Conservation (phyloP, 2,329 filamentous ascomycete genomes). For the Aspergillus versicolor region DNA sequence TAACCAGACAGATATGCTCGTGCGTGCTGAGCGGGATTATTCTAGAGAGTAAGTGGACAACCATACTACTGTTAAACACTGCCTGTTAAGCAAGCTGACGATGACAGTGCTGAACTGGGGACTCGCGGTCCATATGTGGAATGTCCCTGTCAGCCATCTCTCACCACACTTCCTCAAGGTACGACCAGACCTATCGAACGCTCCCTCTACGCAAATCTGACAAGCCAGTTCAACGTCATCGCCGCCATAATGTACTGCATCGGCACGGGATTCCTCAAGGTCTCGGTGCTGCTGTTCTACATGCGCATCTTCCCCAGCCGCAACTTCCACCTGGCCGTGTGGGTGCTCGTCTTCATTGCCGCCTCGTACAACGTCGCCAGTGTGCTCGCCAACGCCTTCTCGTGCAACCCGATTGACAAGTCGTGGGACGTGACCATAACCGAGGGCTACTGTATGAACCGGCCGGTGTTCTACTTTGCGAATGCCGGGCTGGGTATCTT, state of each 20-base stretch:
- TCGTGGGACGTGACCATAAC: slow-evolving; percentile 25
- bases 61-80: not conserved
- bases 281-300: slow-evolving; percentile 32
- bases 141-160: slow-evolving; percentile 20
- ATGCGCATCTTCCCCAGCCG: slow-evolving; percentile 30
- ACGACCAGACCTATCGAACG: not conserved
- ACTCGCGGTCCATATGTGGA: slow-evolving; percentile 30
- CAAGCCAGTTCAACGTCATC: slow-evolving; percentile 24
- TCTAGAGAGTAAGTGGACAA: slow-evolving; percentile 22
- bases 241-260: slow-evolving; percentile 31
- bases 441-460: slow-evolving; percentile 24
- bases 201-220: not conserved
- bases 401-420: slow-evolving; percentile 26
- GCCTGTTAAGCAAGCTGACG: not conserved
- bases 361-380: slow-evolving; percentile 28
- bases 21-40: slow-evolving; percentile 23
- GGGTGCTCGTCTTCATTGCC: slow-evolving; percentile 24
- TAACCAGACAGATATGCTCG: slow-evolving; percentile 20
- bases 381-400: slow-evolving; percentile 28
- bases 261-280: slow-evolving; percentile 30
- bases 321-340: slow-evolving; percentile 24
- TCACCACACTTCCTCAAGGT: slow-evolving; percentile 27
- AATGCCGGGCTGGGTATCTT: slow-evolving; percentile 29
- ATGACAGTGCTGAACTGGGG: slow-evolving; percentile 28
- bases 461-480: slow-evolving; percentile 30